Conservation (phyloP, 768 basidiomycete species). For the Leucocoprinus leucothites region DNA sequence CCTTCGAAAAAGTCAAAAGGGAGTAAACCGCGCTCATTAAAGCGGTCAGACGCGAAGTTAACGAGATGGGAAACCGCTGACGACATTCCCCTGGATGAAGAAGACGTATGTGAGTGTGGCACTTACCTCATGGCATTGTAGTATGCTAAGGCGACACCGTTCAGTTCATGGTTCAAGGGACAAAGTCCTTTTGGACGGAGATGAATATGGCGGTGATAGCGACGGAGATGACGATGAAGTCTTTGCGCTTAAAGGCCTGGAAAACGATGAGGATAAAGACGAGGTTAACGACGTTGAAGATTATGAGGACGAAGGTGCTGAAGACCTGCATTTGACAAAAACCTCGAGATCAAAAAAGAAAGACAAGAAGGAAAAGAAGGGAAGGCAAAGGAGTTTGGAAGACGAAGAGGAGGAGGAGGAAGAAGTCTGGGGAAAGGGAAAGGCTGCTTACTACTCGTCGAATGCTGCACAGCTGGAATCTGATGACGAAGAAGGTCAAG, state of each 20-base stretch:
- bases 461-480: constrained; percentile 79
- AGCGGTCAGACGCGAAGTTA: constrained; percentile 49
- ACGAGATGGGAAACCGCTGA: constrained; percentile 64
- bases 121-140: neutral
- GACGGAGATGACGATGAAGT: constrained; percentile 75
- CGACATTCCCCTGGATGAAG: constrained; percentile 75
- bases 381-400: constrained; percentile 24
- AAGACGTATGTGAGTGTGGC: constrained; percentile 66
- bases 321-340: constrained; percentile 32
- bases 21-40: constrained; percentile 43
- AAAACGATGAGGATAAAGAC: constrained; percentile 39
- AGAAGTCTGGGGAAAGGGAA: constrained; percentile 81
- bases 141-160: too few relatives aligned
- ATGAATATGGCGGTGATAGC: constrained; percentile 43
- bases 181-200: constrained; percentile 73
- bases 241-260: constrained; percentile 66
- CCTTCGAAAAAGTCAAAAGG: constrained; percentile 34
- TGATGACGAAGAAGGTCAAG: constrained; percentile 86
- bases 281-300: constrained; percentile 26
- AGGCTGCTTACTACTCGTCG: constrained; percentile 82
- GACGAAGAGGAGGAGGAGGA: constrained; percentile 43
- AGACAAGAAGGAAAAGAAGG: constrained; percentile 27
- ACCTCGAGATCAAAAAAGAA: constrained; percentile 23
- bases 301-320: constrained; percentile 33
- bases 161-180: constrained; percentile 75